phyloP scores from a whole-genome alignment of 768 basidiomycete genomes.

The Cystobasidium onofrii region DNA sequence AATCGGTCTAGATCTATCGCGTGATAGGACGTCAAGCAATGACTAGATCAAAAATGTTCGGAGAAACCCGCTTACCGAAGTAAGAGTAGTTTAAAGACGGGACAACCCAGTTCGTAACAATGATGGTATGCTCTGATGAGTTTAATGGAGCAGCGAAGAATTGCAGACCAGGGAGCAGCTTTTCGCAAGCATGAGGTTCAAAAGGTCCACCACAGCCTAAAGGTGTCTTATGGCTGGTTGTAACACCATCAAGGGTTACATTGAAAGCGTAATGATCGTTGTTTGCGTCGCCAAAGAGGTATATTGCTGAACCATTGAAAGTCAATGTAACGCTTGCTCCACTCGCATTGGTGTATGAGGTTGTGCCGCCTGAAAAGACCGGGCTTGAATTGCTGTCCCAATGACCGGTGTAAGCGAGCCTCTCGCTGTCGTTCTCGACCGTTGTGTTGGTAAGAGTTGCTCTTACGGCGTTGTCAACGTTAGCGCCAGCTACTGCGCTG shows the following conservation, averaged over 20 bases:
- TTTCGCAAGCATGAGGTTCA: not conserved
- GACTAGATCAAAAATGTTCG: not conserved
- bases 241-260: slow-evolving; percentile 5
- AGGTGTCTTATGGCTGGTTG: not conserved
- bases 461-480: not conserved
- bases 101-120: slow-evolving; percentile 4
- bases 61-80: not conserved
- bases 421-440: slow-evolving; percentile 4
- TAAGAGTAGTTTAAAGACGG: not conserved
- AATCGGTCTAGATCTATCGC: slow-evolving; percentile 8
- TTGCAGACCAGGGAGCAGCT: slow-evolving; percentile 6
- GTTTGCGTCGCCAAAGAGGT: slow-evolving; percentile 10
- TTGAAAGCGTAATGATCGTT: slow-evolving; percentile 25
- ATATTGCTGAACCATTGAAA: slow-evolving; percentile 16
- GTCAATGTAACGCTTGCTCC: not conserved
- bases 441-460: slow-evolving; percentile 11
- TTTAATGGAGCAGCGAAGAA: not conserved
- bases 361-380: slow-evolving; percentile 5
- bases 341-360: not conserved
- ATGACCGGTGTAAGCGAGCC: not conserved
- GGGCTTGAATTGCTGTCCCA: slow-evolving; percentile 14
- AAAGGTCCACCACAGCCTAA: slow-evolving; percentile 2
- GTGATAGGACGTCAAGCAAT: not conserved
- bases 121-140: slow-evolving; percentile 1
- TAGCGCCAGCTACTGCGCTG: too few relatives aligned